Percentiles rank a stretch among this genome's conserved stretches.
phyloP scores from a whole-genome alignment of 2,329 filamentous ascomycete genomes.

The Diplocarpon rosae region DNA sequence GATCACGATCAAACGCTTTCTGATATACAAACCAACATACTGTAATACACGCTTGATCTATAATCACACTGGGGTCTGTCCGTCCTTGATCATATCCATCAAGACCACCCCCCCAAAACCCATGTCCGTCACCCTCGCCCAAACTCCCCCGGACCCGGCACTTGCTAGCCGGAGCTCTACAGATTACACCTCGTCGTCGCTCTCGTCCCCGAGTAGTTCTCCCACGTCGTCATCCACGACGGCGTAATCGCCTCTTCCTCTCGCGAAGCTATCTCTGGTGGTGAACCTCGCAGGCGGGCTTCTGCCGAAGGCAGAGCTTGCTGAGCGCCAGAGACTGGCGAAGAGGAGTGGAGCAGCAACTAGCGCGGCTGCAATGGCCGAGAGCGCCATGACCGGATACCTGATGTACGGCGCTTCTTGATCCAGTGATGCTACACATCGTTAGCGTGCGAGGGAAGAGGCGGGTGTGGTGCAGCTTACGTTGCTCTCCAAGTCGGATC shows the following conservation, averaged over 20 bases:
- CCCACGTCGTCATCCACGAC: conserved; percentile 89
- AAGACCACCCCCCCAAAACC: neutral
- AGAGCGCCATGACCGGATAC: conserved; percentile 67
- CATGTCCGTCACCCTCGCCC: neutral
- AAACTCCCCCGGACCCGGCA: neutral
- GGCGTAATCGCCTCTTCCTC: conserved; percentile 77
- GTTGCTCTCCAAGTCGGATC: conserved; percentile 73
- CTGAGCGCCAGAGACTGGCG: conserved; percentile 61
- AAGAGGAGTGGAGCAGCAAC: conserved; percentile 57
- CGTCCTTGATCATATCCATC: neutral
- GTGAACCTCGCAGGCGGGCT: conserved; percentile 54
- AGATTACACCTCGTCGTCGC: conserved; percentile 67
- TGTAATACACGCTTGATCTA: neutral
- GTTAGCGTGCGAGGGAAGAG: conserved; percentile 11
- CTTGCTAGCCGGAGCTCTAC: neutral
- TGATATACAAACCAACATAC: neutral
- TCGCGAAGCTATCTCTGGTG: conserved; percentile 78
- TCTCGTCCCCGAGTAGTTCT: conserved; percentile 85
- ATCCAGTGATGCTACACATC: conserved; percentile 39
- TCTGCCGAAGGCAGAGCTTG: conserved; percentile 39
- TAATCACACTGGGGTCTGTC: neutral
- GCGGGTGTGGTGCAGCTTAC: conserved; percentile 16
- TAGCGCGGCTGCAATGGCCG: conserved; percentile 38
- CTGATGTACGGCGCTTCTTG: conserved; percentile 67
- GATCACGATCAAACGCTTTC: neutral